These are phyloP conservation scores for Atractiella rhizophila DNA, from an alignment of 768 basidiomycete genomes.

Conservation along the genomic window DNA sequence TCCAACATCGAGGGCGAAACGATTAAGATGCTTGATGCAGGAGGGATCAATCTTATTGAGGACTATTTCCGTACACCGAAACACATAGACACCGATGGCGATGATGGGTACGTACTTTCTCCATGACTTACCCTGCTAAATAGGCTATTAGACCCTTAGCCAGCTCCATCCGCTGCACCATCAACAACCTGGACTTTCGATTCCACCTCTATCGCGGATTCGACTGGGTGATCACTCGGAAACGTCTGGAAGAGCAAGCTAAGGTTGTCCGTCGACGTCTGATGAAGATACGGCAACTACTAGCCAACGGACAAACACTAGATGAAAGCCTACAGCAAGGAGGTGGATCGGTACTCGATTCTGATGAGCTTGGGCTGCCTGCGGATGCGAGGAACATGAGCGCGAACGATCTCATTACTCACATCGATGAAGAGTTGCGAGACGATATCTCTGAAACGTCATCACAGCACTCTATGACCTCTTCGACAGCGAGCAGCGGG, in stretches of 20 bases:
- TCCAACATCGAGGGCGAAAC: conserved; percentile 49
- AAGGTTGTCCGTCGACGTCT: conserved; percentile 65
- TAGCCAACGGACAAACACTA: conserved; percentile 66
- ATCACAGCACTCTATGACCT: conserved; percentile 19
- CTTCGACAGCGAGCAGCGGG: conserved; percentile 6
- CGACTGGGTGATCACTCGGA: conserved; percentile 53
- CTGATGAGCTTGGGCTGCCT: conserved; percentile 73
- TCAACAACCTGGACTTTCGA: not conserved
- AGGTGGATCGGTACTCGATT: conserved; percentile 65
- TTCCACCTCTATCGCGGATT: not conserved
- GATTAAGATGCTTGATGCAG: conserved; percentile 42
- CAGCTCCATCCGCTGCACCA: not conserved
- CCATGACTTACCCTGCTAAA: not conserved
- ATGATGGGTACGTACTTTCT: not conserved
- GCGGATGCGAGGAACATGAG: conserved; percentile 28
- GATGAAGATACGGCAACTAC: conserved; percentile 68
- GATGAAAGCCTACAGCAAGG: conserved; percentile 44
- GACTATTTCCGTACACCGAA: conserved; percentile 32
- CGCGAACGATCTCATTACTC: conserved; percentile 26
- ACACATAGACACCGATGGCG: not conserved
- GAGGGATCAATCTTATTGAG: conserved; percentile 42
- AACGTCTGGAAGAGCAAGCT: conserved; percentile 60
- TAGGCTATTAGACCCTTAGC: not conserved
- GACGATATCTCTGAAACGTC: conserved; percentile 42
- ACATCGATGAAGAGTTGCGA: conserved; percentile 71